phyloP scores from a whole-genome alignment of 2,329 filamentous ascomycete species.

The Hymenoscyphus repandus region DNA sequence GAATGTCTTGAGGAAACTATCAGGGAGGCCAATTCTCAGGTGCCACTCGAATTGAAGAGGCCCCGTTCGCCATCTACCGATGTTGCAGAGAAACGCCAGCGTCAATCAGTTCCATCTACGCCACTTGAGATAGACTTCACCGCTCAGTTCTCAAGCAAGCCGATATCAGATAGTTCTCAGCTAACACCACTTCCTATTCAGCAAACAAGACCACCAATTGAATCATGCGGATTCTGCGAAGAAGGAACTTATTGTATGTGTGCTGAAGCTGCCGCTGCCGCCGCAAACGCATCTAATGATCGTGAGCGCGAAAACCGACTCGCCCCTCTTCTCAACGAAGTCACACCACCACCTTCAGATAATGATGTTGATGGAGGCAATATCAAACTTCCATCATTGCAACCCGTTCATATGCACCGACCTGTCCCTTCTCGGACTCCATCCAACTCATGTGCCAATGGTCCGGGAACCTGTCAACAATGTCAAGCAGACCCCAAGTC shows the following conservation, averaged over 20 bases:
- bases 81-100: constrained; percentile 49
- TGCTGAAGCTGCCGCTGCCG: constrained; percentile 52
- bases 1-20: constrained; percentile 49
- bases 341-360: constrained; percentile 48
- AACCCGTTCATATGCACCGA: constrained; percentile 31
- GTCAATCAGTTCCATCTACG: constrained; percentile 39
- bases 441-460: constrained; percentile 41
- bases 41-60: constrained; percentile 27
- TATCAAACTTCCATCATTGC: constrained; percentile 51
- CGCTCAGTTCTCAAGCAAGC: constrained; percentile 47
- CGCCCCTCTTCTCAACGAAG: constrained; percentile 42
- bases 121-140: constrained; percentile 72
- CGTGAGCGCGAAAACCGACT: constrained; percentile 30
- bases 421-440: constrained; percentile 17
- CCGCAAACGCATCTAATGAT: constrained; percentile 30
- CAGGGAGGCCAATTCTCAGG: constrained; percentile 10
- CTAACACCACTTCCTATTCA: constrained; percentile 18
- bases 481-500: constrained; percentile 74
- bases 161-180: constrained; percentile 11
- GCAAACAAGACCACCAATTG: constrained; percentile 43
- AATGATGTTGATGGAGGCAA: constrained; percentile 51
- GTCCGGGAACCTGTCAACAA: constrained; percentile 74
- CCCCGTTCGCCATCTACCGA: constrained; percentile 26
- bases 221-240: constrained; percentile 77
- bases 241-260: constrained; percentile 80